Evolutionary conservation across 2,329 filamentous ascomycete genomes (phyloP), one percentile per base, ranked within the genome.

Genomic region (Cladosporium sp.): DNA sequence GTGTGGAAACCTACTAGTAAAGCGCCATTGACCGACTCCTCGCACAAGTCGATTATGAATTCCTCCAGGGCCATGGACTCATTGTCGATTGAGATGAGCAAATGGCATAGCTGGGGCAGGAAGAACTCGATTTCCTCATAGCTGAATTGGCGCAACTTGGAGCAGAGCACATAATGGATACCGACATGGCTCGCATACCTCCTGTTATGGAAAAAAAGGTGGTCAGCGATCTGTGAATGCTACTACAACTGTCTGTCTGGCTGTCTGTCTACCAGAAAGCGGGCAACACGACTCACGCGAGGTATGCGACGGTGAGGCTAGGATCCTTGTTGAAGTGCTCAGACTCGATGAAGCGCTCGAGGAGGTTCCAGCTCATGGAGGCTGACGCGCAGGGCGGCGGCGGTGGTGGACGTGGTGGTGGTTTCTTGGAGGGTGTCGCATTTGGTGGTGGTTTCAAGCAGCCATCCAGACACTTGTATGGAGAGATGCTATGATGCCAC

Each of bases 121-220:
- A 92, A 93, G 82, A 93, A 93, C 72, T 93, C 88, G 67, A 93
- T 91, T 71, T 93, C 87, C 75, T 90, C 86, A 73, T 92, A 93
- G 57, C 85, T 86, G 67, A 93, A 93, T 70, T 88, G 86, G 66
- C 88, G 86, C 66, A 93, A 78, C 79, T 93, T 93, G 63, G 85
- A 86, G 76, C 88, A 92, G 56, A 93, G 81, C 55, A 90, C 86
- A 76, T 92, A 89, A 72, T 92, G 87, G 65, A 93, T 92, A 62
- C 88, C 88, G 68, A 93, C 85, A 77, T 93, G 86, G 71, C 92
- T 85, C 68, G 88, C 86, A 74, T 93, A 93, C 62, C 88, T 87
- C 63, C 88, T 92, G 69, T 53, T 11, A 56, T 41, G 38, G 39
- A 51, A 55, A 57, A 60, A 38, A 9, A 13, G 4, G 6, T 38